Evolutionary conservation across 2,329 filamentous ascomycete species (phyloP).

Genomic region (Colletotrichum filicis): DNA sequence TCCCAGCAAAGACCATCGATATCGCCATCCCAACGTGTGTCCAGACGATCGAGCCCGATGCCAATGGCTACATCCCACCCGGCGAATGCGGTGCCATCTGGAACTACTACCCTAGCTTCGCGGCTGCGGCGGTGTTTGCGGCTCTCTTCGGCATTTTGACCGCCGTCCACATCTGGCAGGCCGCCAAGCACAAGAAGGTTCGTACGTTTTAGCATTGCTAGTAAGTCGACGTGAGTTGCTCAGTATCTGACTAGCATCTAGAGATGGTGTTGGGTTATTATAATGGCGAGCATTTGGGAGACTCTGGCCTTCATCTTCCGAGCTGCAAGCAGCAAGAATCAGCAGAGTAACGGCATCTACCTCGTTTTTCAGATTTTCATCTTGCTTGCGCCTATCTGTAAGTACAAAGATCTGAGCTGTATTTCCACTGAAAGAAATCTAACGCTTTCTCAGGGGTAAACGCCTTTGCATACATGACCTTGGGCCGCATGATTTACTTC

Average conservation of each 20-base stretch:
- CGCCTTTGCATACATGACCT: slow-evolving; percentile 58
- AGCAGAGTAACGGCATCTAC: slow-evolving; percentile 40
- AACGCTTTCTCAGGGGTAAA: slow-evolving; percentile 49
- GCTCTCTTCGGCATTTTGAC: slow-evolving; percentile 41
- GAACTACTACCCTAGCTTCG: slow-evolving; percentile 47
- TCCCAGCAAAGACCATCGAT: slow-evolving; percentile 45
- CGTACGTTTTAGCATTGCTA: background rate
- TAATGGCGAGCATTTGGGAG: slow-evolving; percentile 48
- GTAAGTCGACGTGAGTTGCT: background rate
- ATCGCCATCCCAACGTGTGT: slow-evolving; percentile 48
- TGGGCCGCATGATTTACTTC: slow-evolving; percentile 57
- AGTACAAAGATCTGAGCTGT: background rate
- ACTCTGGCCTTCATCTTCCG: slow-evolving; percentile 43
- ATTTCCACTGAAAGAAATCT: too few relatives aligned
- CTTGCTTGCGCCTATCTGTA: slow-evolving; percentile 43
- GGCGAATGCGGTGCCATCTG: slow-evolving; percentile 45
- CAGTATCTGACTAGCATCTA: background rate
- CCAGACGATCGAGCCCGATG: slow-evolving; percentile 46
- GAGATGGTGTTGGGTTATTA: slow-evolving; percentile 49
- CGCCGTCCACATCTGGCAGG: slow-evolving; percentile 37
- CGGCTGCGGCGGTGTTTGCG: slow-evolving; percentile 42
- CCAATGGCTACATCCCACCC: slow-evolving; percentile 46
- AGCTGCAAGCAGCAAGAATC: slow-evolving; percentile 41
- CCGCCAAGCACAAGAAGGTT: slow-evolving; percentile 40
- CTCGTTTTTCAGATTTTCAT: slow-evolving; percentile 43